Evolutionary conservation across 2,329 filamentous ascomycete genomes (phyloP), one percentile per base, ranked within the genome.

Genomic region (Orbilia javanica): DNA sequence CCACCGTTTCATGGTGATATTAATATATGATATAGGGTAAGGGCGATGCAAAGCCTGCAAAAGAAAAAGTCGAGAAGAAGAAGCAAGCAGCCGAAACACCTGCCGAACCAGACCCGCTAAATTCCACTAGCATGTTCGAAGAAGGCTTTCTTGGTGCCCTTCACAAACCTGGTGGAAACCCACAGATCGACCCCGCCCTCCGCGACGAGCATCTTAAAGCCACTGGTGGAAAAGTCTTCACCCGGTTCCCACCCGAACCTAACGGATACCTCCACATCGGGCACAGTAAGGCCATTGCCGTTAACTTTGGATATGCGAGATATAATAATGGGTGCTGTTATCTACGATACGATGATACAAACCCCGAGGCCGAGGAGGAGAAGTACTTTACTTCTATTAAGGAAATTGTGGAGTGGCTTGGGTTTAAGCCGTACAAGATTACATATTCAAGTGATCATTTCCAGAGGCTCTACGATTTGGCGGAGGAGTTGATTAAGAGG

Each of bases 231-330:
- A 85, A 86, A 13, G 89, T 91, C 20, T 84, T 91, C 60, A 94
- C 92, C 3, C 89, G 92, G 80, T 94, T 95, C 83, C 92, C 92
- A 1, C 92, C 92, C 20, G 92, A 95, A 85, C 96, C 96, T 57
- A 98, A 98, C 84, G 96, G 95, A 68, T 97, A 92, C 83, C 88
- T 97, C 8, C 94, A 97, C 83, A 92, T 98, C 81, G 95, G 95
- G 20, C 96, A 98, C 83, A 92, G 92, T 80, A 98, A 98, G 86
- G 95, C 96, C 22, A 97, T 98, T 84, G 92, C 93, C 0, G 90
- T 98, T 84, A 97, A 98, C 85, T 98, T 98, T 85, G 95, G 95
- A 5, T 98, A 97, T 83, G 95, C 96, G 13, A 90, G 89, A 82
- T 90, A 91, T 82, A 92, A 97, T 83, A 92, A 91, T 39, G 95